Evolutionary conservation across 2,329 filamentous ascomycete genomes (phyloP), one percentile per base, ranked within the genome.

Genomic region (Aspergillus caelatus): DNA sequence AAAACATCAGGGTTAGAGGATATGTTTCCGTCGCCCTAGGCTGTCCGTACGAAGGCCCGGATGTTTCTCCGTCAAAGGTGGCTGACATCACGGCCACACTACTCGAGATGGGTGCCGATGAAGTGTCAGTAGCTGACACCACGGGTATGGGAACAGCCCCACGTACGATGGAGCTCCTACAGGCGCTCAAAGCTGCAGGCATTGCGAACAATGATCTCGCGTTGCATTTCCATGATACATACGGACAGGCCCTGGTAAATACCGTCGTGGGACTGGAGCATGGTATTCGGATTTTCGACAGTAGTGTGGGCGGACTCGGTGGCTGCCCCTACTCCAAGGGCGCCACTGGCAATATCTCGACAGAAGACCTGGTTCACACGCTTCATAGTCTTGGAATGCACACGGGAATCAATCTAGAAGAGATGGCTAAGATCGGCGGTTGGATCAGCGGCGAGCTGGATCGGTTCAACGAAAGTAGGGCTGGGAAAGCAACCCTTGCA

Each of bases 131-230:
- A 1, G 88, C 86, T 1, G 88, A 90, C 67, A 90, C 88, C 1
- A 90, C 88, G 0, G 88, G 88, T 52, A 89, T 89, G 87, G 88
- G 87, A 19, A 90, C 88, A 1, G 86, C 86, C 11, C 86, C 86
- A 1, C 82, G 84, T 58, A 89, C 88, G 0, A 75, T 81, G 62
- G 83, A 85, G 66, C 79, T 90, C 2, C 77, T 90, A 54, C 81
- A 85, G 65, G 84, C 86, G 2, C 74, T 90, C 58, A 82, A 81
- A 34, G 84, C 86, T 21, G 87, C 87, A 1, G 88, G 88, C 0
- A 84, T 90, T 57, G 82, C 85, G 58, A 84, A 81, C 59, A 83
- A 82, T 43, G 87, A 89, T 65, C 70, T 90, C 11, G 88, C 87
- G 1, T 77, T 89, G 62, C 88, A 90, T 72, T 89, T 89, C 71